These are phyloP conservation scores for Blastosporella zonata DNA, from an alignment of 1,284 basidiomycete species.

Conservation along the genomic window DNA sequence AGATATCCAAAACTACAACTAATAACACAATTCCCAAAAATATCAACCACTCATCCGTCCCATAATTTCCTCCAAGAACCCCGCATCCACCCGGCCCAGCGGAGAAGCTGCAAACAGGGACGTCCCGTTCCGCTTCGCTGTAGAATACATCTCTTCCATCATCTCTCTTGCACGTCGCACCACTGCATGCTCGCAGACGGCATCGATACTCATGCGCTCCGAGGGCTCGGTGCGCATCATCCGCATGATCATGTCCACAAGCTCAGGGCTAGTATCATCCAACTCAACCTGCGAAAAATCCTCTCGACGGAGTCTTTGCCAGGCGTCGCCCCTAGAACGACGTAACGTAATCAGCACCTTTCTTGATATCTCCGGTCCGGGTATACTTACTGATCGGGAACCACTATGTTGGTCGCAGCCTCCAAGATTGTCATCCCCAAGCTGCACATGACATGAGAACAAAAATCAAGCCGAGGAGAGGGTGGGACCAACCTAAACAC, in stretches of 20 bases:
- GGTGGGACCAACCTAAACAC: slow-evolving; percentile 80
- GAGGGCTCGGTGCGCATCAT: slow-evolving; percentile 80
- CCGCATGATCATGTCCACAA: slow-evolving; percentile 68
- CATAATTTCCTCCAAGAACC: slow-evolving; percentile 66
- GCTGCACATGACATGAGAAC: slow-evolving; percentile 54
- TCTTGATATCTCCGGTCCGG: slow-evolving; percentile 17
- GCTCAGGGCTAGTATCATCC: slow-evolving; percentile 61
- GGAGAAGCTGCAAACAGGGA: slow-evolving; percentile 63
- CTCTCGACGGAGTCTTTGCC: slow-evolving; percentile 91
- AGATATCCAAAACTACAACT: neutral
- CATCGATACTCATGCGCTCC: slow-evolving; percentile 56
- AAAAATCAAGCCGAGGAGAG: slow-evolving; percentile 20
- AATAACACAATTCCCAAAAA: slow-evolving; percentile 13
- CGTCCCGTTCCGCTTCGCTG: slow-evolving; percentile 37
- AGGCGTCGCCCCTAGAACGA: slow-evolving; percentile 73
- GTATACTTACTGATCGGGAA: slow-evolving; percentile 87
- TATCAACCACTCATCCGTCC: slow-evolving; percentile 27
- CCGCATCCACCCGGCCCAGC: slow-evolving; percentile 52
- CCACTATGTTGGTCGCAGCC: slow-evolving; percentile 92
- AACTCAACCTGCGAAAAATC: slow-evolving; percentile 90
- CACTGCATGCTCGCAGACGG: slow-evolving; percentile 63
- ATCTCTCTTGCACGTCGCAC: slow-evolving; percentile 62
- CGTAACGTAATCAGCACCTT: slow-evolving; percentile 25
- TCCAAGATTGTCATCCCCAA: slow-evolving; percentile 96
- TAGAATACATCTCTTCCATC: slow-evolving; percentile 55